phyloP scores from a whole-genome alignment of 2,329 filamentous ascomycete genomes.

The Anthostomella pinea region DNA sequence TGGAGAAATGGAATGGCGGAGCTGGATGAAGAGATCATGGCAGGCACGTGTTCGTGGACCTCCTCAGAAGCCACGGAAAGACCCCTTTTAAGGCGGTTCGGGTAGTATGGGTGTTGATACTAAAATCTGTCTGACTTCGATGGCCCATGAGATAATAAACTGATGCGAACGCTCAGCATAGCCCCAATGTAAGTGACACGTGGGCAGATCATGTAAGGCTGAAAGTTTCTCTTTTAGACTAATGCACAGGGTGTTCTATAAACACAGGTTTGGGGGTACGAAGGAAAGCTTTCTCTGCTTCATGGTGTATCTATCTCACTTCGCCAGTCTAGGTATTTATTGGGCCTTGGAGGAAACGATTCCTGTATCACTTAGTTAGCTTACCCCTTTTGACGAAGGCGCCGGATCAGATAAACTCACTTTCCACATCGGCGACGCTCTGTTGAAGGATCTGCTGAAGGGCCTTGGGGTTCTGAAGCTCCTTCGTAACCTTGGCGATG shows the following conservation, averaged over 20 bases:
- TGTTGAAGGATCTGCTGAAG: slow-evolving; percentile 98
- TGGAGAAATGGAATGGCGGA: slow-evolving; percentile 48
- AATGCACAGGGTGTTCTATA: slow-evolving; percentile 60
- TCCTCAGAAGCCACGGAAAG: too few species aligned
- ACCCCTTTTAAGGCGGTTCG: too few species aligned
- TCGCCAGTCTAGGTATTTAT: slow-evolving; percentile 52
- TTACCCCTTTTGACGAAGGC: too few species aligned
- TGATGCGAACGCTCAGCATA: not conserved
- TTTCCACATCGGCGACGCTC: slow-evolving; percentile 94
- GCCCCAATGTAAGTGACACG: not conserved
- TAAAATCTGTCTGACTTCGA: too few species aligned
- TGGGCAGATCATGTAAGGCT: slow-evolving; percentile 7
- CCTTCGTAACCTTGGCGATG: slow-evolving; percentile 98
- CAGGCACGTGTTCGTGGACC: too few species aligned
- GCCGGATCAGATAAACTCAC: slow-evolving; percentile 46
- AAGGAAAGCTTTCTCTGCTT: slow-evolving; percentile 45
- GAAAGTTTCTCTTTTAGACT: slow-evolving; percentile 45
- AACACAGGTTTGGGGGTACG: slow-evolving; percentile 49
- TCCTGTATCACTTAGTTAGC: slow-evolving; percentile 46
- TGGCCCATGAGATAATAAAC: too few species aligned
- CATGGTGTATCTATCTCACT: slow-evolving; percentile 30
- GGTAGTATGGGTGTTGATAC: too few species aligned
- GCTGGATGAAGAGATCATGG: not conserved
- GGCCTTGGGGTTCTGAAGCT: slow-evolving; percentile 95
- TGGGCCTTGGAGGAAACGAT: slow-evolving; percentile 62